Base-by-base conservation (phyloP, 1,139 yeast genomes). In the Ogataea hybrid region DNA sequence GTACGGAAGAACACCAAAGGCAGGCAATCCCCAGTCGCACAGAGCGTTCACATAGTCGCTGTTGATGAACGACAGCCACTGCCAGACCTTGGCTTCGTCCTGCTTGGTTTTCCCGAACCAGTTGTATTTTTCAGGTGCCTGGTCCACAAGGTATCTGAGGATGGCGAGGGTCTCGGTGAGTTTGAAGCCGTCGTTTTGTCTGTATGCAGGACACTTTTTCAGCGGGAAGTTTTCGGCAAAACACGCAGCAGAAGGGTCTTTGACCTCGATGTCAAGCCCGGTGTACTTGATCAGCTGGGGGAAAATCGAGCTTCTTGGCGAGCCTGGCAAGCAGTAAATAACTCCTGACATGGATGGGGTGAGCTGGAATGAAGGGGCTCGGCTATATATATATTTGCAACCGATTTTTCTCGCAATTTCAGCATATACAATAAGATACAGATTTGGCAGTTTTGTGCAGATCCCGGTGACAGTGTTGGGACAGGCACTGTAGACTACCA, bases 231-330 rank as follows among this genome's bases (percentile, higher is more conserved):
- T 43, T 28, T 43, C 56, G 31, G 25, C 62, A 69, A 60, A 58
- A 69, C 75, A 49, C 69, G 58, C 55, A 32, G 53, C 54, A 39
- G 58, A 58, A 42, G 58, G 55, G 44, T 61, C 66, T 44, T 63
- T 53, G 35, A 70, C 45, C 50, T 65, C 62, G 57, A 72, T 63
- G 46, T 73, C 77, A 51, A 73, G 64, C 15, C 28, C 28, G 2
- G 21, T 12, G 12, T 12, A 20, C 25, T 35, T 21, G 23, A 15
- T 16, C 8, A 35, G 32, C 11, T 27, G 32, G 8, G 28, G 28
- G 18, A 35, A 35, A 4, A 35, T 28, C 12, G 38, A 28, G 12
- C 32, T 27, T 48, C 68, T 62, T 25, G 35, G 34, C 6, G 39
- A 36, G 25, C 25, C 25, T 23, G 25, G 25, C 12, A 23, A 7